A percentile compares a stretch with the other conserved stretches of the same genome.
Evolutionary conservation across 805 yeast species (phyloP).

Genomic region (Suhomyces prunicola): DNA sequence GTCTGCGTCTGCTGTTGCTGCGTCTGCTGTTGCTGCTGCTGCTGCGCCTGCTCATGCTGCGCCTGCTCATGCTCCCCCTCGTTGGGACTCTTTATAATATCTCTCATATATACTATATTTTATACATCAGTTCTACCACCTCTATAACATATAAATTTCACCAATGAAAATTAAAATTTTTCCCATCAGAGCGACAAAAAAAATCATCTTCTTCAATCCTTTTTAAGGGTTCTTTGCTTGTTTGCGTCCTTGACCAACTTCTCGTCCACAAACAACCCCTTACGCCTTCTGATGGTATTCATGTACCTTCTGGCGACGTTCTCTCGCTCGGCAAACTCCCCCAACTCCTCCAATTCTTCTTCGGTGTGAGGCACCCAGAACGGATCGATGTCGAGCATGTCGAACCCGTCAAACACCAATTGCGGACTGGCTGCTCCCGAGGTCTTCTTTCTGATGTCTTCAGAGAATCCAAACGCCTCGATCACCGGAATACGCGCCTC

Average conservation of each 20-base stretch:
- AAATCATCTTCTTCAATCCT: slow-evolving; percentile 40
- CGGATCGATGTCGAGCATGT: slow-evolving; percentile 86
- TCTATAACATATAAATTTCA: background rate
- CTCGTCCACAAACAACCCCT: slow-evolving; percentile 87
- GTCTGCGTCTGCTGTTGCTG: no score
- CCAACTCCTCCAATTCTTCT: slow-evolving; percentile 90
- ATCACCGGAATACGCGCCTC: slow-evolving; percentile 86
- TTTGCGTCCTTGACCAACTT: slow-evolving; percentile 91
- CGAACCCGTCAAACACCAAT: slow-evolving; percentile 84
- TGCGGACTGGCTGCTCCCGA: slow-evolving; percentile 99
- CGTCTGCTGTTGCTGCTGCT: no score
- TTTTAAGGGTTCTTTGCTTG: slow-evolving; percentile 85
- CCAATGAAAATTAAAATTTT: background rate
- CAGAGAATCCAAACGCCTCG: slow-evolving; percentile 95
- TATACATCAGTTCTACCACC: background rate
- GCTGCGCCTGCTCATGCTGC: no score
- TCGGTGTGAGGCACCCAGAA: slow-evolving; percentile 99
- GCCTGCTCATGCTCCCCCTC: background rate
- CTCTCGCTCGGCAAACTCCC: slow-evolving; percentile 89
- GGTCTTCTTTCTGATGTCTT: slow-evolving; percentile 87
- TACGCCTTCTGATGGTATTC: slow-evolving; percentile 76
- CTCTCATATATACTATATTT: background rate
- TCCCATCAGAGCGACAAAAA: background rate
- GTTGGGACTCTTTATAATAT: background rate
- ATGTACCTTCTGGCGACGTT: slow-evolving; percentile 86